A percentile compares a stretch with the other conserved stretches of the same genome.
phyloP scores from a whole-genome alignment of 2,329 filamentous ascomycete species.

The Capronia americana region DNA sequence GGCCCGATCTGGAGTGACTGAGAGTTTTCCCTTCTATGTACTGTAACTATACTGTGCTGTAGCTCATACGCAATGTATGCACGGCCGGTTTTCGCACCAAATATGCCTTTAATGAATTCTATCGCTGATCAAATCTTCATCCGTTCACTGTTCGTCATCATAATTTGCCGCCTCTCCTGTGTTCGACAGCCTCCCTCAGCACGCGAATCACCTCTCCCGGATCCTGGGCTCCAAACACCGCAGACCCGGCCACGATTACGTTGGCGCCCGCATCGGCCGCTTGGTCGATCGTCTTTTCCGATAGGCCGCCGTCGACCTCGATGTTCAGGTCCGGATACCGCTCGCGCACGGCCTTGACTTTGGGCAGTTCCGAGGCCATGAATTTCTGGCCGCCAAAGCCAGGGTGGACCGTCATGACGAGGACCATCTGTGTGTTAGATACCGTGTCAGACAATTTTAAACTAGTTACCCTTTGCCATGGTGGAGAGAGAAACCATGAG shows the following conservation, averaged over 20 bases:
- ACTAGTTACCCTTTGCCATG: not conserved
- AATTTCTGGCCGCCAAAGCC: conserved; percentile 99
- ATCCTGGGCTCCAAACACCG: conserved; percentile 91
- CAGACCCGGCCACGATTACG: conserved; percentile 95
- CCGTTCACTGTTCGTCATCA: conserved; percentile 24
- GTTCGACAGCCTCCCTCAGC: conserved; percentile 79
- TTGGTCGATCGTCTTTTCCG: conserved; percentile 86
- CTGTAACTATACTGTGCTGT: not conserved
- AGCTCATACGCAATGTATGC: not conserved
- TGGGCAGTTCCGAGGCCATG: conserved; percentile 94
- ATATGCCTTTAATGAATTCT: not conserved
- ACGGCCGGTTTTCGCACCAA: not conserved
- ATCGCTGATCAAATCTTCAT: not conserved
- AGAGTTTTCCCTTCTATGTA: not conserved
- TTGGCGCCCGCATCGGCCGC: conserved; percentile 96
- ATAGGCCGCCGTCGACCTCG: conserved; percentile 93
- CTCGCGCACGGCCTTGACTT: conserved; percentile 81
- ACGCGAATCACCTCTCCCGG: conserved; percentile 84
- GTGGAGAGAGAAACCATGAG: too few species aligned
- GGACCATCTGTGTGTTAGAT: conserved; percentile 75
- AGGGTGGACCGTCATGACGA: conserved; percentile 97
- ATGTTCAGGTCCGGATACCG: conserved; percentile 93
- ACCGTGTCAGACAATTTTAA: conserved; percentile 19
- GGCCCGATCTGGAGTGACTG: not conserved
- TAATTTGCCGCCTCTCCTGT: conserved; percentile 48